These are phyloP conservation scores for Lachancea kluyveri DNA, from an alignment of 805 yeast species.

Conservation along the genomic window DNA sequence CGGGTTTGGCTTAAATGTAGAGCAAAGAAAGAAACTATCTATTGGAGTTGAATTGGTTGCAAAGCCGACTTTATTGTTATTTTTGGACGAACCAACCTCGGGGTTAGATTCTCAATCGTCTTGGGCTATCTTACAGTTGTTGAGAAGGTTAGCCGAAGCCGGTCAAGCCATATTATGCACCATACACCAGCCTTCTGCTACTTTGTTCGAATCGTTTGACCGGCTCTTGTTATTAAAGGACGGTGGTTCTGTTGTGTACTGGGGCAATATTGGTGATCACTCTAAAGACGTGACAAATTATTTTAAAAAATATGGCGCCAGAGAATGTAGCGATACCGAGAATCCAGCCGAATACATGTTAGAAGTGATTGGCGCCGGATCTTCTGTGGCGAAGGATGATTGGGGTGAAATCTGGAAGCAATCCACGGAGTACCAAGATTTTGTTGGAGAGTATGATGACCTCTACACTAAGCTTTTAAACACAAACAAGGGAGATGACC, in stretches of 20 bases:
- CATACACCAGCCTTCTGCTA: slow-evolving; percentile 52
- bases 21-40: slow-evolving; percentile 38
- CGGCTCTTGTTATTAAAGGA: slow-evolving; percentile 40
- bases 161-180: slow-evolving; percentile 51
- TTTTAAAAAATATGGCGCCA: slow-evolving; percentile 63
- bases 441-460: slow-evolving; percentile 27
- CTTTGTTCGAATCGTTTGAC: slow-evolving; percentile 42
- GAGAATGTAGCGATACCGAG: slow-evolving; percentile 42
- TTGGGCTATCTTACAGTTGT: slow-evolving; percentile 43
- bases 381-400: slow-evolving; percentile 41
- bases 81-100: slow-evolving; percentile 49
- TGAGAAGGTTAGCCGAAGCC: slow-evolving; percentile 38
- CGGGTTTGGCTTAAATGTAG: slow-evolving; percentile 39
- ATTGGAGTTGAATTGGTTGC: slow-evolving; percentile 44
- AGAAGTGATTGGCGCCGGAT: slow-evolving; percentile 42
- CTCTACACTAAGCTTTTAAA: slow-evolving; percentile 29
- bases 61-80: slow-evolving; percentile 39
- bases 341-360: slow-evolving; percentile 41
- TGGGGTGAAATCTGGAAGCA: slow-evolving; percentile 58
- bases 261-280: slow-evolving; percentile 29
- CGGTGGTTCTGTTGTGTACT: slow-evolving; percentile 44
- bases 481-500: no score
- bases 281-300: slow-evolving; percentile 49
- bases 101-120: slow-evolving; percentile 49
- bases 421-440: slow-evolving; percentile 32